These are phyloP conservation scores for Primulina eburnea DNA, from an alignment of 257 asterid species.

Conservation along the genomic window DNA sequence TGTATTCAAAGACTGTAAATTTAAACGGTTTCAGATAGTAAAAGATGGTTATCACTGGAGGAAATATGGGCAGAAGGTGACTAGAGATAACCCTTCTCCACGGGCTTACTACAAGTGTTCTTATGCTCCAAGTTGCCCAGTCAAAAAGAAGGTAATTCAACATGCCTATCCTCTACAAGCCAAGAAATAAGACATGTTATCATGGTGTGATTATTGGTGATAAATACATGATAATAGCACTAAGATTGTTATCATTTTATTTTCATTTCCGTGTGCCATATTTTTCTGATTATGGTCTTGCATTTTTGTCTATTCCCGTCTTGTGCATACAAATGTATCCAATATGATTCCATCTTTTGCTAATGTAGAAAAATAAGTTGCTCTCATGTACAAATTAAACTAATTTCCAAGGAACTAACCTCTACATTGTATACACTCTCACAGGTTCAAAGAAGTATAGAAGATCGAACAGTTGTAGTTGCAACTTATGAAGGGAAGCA, in stretches of 20 bases:
- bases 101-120: constrained; percentile 96
- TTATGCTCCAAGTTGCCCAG: constrained; percentile 88
- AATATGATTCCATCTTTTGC: no score
- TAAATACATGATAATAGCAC: no score
- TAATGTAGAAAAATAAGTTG: no score
- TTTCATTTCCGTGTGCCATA: no score
- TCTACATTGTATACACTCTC: not conserved
- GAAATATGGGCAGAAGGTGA: constrained; percentile 94
- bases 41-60: constrained; percentile 95
- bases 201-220: not conserved
- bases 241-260: no score
- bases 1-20: not conserved
- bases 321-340: no score
- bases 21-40: constrained; percentile 43
- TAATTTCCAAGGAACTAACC: not conserved
- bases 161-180: not conserved
- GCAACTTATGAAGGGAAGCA: constrained; percentile 92
- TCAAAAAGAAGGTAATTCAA: constrained; percentile 72
- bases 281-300: no score
- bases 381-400: not conserved
- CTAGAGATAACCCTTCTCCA: constrained; percentile 89
- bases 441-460: constrained; percentile 78
- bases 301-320: no score
- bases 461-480: constrained; percentile 63
- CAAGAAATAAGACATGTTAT: not conserved